Evolutionary conservation across 2,329 filamentous ascomycete species (phyloP).

Genomic region (Epicoccum nigrum): DNA sequence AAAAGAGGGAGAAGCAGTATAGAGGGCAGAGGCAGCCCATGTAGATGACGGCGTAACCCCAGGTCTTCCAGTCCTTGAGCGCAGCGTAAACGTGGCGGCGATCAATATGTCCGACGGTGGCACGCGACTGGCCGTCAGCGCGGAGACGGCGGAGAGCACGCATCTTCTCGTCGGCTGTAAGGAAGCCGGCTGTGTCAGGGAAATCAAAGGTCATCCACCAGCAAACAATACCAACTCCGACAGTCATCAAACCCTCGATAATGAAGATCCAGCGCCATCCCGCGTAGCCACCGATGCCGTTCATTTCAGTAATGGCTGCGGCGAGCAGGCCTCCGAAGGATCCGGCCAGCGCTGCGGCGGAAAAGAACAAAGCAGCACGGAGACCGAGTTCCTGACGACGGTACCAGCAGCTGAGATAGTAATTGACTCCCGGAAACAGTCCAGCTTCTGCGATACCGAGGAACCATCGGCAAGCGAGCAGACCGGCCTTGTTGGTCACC

Average conservation of each 20-base stretch:
- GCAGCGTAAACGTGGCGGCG: constrained; percentile 51
- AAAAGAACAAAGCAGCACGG: constrained; percentile 65
- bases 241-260: constrained; percentile 46
- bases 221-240: constrained; percentile 44
- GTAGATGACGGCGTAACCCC: constrained; percentile 64
- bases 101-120: constrained; percentile 57
- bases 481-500: constrained; percentile 47
- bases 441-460: constrained; percentile 48
- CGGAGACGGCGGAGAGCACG: constrained; percentile 68
- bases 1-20: constrained; percentile 45
- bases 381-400: constrained; percentile 61
- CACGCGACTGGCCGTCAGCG: constrained; percentile 71
- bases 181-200: constrained; percentile 64
- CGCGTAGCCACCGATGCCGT: constrained; percentile 57
- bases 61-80: constrained; percentile 57
- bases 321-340: constrained; percentile 67
- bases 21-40: constrained; percentile 63
- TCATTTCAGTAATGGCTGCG: constrained; percentile 64
- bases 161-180: constrained; percentile 58
- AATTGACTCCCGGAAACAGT: constrained; percentile 52
- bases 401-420: constrained; percentile 64
- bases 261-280: constrained; percentile 52
- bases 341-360: constrained; percentile 62
- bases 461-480: constrained; percentile 47
- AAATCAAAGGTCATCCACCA: constrained; percentile 70